These are phyloP conservation scores for Candida hispaniensis DNA, from an alignment of 805 yeast species.

Conservation along the genomic window DNA sequence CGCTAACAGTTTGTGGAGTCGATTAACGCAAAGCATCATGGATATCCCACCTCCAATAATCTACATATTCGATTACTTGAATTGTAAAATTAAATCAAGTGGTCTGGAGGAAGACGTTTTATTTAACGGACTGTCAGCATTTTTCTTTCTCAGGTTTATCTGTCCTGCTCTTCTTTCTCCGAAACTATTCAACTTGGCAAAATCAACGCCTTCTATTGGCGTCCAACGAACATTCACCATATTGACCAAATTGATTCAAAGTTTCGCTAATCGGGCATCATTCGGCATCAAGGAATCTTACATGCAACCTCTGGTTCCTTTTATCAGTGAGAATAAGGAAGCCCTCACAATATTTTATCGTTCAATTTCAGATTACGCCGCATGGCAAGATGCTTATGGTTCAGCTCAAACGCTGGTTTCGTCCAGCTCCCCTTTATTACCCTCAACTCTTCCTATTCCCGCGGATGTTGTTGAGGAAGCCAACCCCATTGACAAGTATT, in stretches of 20 bases:
- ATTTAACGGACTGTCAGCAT: slow-evolving; percentile 69
- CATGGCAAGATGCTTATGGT: slow-evolving; percentile 2
- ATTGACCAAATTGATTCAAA: slow-evolving; percentile 51
- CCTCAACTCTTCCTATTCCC: slow-evolving; percentile 1
- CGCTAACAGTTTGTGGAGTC: slow-evolving; percentile 52
- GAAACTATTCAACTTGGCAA: slow-evolving; percentile 62
- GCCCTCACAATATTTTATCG: slow-evolving; percentile 5
- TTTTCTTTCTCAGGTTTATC: slow-evolving; percentile 70
- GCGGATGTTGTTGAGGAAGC: slow-evolving; percentile 2
- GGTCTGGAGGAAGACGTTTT: slow-evolving; percentile 27
- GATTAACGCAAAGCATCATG: slow-evolving; percentile 53
- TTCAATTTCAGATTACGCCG: slow-evolving; percentile 3
- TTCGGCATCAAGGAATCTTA: slow-evolving; percentile 18
- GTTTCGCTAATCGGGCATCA: slow-evolving; percentile 40
- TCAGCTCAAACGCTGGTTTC: neutral
- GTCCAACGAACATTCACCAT: slow-evolving; percentile 71
- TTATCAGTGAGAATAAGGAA: slow-evolving; percentile 3
- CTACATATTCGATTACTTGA: slow-evolving; percentile 47
- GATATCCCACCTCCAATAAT: slow-evolving; percentile 65
- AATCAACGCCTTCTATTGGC: slow-evolving; percentile 57
- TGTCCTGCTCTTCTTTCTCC: slow-evolving; percentile 93
- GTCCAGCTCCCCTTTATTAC: slow-evolving; percentile 8
- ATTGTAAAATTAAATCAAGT: slow-evolving; percentile 43
- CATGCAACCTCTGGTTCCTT: slow-evolving; percentile 17
- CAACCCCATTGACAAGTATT: slow-evolving; percentile 6